Evolutionary conservation across 192 early-diverging fungal species (phyloP).

Genomic region (Allomyces arbusculus): DNA sequence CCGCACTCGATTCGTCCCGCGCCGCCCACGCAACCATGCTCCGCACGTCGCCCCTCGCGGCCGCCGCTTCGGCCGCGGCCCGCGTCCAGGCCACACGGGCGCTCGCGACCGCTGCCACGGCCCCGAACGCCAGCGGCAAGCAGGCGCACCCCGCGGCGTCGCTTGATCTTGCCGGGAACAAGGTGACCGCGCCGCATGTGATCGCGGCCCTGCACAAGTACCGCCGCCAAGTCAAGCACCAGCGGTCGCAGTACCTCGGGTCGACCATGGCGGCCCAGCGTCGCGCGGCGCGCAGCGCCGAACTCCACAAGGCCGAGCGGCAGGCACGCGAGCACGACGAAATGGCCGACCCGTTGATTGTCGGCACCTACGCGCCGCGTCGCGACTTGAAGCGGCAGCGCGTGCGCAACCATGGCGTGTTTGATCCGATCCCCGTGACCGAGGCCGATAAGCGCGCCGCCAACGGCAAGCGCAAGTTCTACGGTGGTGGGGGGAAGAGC

Average conservation of each 20-base stretch:
- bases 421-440: not conserved
- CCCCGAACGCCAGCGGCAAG: too few species aligned
- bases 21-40: too few species aligned
- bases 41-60: too few species aligned
- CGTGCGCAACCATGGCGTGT: not conserved
- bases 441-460: not conserved
- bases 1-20: too few species aligned
- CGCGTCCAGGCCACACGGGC: too few species aligned
- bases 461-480: not conserved
- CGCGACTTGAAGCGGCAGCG: not conserved
- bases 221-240: not conserved
- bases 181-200: too few species aligned
- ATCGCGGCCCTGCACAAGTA: not conserved
- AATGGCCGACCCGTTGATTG: not conserved
- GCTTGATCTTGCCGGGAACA: too few species aligned
- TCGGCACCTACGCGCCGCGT: not conserved
- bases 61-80: too few species aligned
- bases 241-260: not conserved
- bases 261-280: not conserved
- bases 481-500: too few species aligned
- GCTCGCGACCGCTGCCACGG: too few species aligned
- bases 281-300: not conserved
- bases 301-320: not conserved
- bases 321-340: not conserved
- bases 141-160: too few species aligned